A percentile compares a stretch with the other conserved stretches of the same genome.
These are phyloP conservation scores for Fusarium penzigii DNA, from an alignment of 2,329 filamentous ascomycete genomes.

Conservation along the genomic window DNA sequence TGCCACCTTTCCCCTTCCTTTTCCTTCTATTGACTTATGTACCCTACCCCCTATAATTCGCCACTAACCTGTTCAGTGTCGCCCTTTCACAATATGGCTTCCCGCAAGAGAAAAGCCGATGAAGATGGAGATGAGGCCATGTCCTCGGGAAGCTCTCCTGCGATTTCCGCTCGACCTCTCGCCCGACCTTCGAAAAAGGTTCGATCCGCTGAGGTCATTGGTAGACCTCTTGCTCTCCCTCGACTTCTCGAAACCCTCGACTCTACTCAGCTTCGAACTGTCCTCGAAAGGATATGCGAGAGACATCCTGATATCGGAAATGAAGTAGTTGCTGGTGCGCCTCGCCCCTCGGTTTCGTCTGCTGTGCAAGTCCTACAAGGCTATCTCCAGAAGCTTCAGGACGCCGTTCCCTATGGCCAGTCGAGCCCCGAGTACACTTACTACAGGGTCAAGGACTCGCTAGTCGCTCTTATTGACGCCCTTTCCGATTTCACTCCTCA, in stretches of 20 bases:
- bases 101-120: constrained; percentile 83
- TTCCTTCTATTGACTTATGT: neutral
- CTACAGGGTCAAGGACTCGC: constrained; percentile 81
- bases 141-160: constrained; percentile 81
- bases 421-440: constrained; percentile 91
- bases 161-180: constrained; percentile 68
- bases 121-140: constrained; percentile 83
- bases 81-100: constrained; percentile 55
- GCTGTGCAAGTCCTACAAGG: constrained; percentile 78
- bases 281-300: constrained; percentile 90
- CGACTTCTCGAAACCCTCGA: constrained; percentile 95
- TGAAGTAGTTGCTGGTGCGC: constrained; percentile 81
- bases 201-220: constrained; percentile 63
- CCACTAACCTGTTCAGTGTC: constrained; percentile 33
- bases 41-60: constrained; percentile 5
- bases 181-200: constrained; percentile 65
- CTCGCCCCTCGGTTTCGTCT: constrained; percentile 80
- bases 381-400: constrained; percentile 77
- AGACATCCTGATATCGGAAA: constrained; percentile 82
- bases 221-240: constrained; percentile 56
- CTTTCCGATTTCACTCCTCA: constrained; percentile 93
- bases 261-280: constrained; percentile 76
- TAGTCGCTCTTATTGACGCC: constrained; percentile 81
- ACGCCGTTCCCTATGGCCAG: constrained; percentile 83
- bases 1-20: neutral